Evolutionary conservation across 805 yeast genomes (phyloP).

Genomic region (Myxozyma neotropica): DNA sequence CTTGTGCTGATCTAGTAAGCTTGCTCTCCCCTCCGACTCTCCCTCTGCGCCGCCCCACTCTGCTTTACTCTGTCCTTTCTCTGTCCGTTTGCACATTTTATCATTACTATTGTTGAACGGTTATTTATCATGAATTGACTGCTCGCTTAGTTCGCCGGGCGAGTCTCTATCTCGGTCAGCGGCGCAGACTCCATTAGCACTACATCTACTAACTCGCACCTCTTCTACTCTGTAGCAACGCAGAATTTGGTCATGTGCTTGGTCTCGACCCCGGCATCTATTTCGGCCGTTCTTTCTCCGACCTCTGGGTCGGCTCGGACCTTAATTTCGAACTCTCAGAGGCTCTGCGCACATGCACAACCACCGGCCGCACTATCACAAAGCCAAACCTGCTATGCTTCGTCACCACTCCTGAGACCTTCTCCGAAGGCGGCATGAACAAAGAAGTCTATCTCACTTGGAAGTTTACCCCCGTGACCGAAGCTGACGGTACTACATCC

Average conservation of each 20-base stretch:
- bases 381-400: conserved; percentile 20
- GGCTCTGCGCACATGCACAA: conserved; percentile 23
- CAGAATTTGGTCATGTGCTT: conserved; percentile 19
- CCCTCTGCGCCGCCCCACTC: neutral
- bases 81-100: neutral
- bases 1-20: conserved; percentile 23
- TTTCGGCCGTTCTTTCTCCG: conserved; percentile 23
- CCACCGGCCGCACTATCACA: conserved; percentile 14
- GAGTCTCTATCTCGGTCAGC: too few relatives aligned
- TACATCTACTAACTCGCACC: neutral
- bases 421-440: conserved; percentile 1
- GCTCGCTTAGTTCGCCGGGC: too few relatives aligned
- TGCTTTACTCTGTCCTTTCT: neutral
- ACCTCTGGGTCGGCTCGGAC: conserved; percentile 23
- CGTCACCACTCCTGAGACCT: neutral
- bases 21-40: neutral
- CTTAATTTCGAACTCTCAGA: conserved; percentile 20
- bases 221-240: conserved; percentile 15
- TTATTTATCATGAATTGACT: too few relatives aligned
- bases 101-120: neutral
- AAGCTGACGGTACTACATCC: conserved; percentile 38
- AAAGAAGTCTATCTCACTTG: conserved; percentile 28
- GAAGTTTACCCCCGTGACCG: conserved; percentile 30
- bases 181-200: neutral
- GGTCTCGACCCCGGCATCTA: conserved; percentile 18